Evolutionary conservation across 2,329 filamentous ascomycete genomes (phyloP).

Genomic region (Colletotrichum cuscutae): DNA sequence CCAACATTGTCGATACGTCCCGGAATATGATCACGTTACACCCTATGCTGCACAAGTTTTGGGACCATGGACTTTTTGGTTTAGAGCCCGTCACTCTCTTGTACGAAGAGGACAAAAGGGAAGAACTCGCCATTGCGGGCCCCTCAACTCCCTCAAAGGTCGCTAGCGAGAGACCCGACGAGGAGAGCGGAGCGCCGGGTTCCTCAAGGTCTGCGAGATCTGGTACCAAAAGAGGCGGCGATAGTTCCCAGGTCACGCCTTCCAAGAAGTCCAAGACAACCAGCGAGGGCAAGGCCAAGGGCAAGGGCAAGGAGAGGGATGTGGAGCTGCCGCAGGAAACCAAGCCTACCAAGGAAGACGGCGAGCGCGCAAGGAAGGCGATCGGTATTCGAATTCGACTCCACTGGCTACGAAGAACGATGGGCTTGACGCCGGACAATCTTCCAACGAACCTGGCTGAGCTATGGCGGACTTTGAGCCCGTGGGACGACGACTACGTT

Average conservation of each 20-base stretch:
- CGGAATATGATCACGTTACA: neutral
- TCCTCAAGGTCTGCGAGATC: too few species aligned
- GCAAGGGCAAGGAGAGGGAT: too few species aligned
- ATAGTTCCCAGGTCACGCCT: too few species aligned
- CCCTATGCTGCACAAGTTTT: neutral
- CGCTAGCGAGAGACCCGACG: neutral
- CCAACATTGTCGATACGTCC: neutral
- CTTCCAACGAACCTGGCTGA: neutral
- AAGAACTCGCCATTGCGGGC: neutral
- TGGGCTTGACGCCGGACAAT: neutral
- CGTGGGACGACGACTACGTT: neutral
- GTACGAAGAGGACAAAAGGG: neutral
- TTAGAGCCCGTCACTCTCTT: neutral
- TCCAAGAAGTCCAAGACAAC: too few species aligned
- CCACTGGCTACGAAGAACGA: rapidly evolving
- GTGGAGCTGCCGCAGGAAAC: neutral
- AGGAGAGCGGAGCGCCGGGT: neutral
- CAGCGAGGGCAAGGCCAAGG: too few species aligned
- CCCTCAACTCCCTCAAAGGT: neutral
- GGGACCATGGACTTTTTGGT: neutral
- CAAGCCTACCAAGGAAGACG: neutral
- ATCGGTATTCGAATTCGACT: neutral
- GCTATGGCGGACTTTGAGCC: neutral
- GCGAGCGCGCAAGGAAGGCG: neutral
- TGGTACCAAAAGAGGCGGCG: too few species aligned